Evolutionary conservation across 495 filamentous ascomycete genomes (phyloP).

Genomic region (Articulospora tetracladia): DNA sequence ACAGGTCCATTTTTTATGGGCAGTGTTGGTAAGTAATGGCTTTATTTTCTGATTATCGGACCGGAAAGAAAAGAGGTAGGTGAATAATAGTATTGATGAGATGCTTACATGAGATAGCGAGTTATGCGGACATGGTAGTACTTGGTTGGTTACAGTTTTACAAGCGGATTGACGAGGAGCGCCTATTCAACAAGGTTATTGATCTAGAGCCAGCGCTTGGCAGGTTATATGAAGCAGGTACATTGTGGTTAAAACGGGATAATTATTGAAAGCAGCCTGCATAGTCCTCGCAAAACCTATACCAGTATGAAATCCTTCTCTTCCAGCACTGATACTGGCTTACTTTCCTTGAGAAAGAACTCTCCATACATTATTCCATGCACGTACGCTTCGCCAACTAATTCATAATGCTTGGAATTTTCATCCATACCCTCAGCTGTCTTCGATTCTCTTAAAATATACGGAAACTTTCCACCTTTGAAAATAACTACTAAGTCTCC

Average conservation of each 20-base stretch:
- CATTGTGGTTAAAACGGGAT: background rate
- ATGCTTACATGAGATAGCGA: background rate
- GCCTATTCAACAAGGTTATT: background rate
- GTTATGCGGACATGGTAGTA: background rate
- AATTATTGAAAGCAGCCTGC: too few relatives aligned
- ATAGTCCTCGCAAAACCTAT: too few relatives aligned
- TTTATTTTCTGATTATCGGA: background rate
- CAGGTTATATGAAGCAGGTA: background rate
- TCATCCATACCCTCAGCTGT: background rate
- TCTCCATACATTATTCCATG: conserved; percentile 24
- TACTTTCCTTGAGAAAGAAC: conserved; percentile 1
- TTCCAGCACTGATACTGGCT: background rate
- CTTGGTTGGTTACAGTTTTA: background rate
- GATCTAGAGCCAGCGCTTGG: background rate
- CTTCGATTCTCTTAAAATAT: conserved; percentile 10
- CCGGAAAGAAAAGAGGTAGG: too few relatives aligned
- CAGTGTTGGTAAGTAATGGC: background rate
- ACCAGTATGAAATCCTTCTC: background rate
- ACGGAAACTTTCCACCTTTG: conserved; percentile 13
- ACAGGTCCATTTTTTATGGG: background rate
- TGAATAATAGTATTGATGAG: too few relatives aligned
- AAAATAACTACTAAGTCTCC: conserved; percentile 22
- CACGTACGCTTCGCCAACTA: conserved; percentile 20
- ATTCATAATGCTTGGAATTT: background rate
- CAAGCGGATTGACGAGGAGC: background rate